A percentile compares a stretch with the other conserved stretches of the same genome.
Evolutionary conservation across 2,329 filamentous ascomycete species (phyloP).

Genomic region (Aspergillus thermomutatus): DNA sequence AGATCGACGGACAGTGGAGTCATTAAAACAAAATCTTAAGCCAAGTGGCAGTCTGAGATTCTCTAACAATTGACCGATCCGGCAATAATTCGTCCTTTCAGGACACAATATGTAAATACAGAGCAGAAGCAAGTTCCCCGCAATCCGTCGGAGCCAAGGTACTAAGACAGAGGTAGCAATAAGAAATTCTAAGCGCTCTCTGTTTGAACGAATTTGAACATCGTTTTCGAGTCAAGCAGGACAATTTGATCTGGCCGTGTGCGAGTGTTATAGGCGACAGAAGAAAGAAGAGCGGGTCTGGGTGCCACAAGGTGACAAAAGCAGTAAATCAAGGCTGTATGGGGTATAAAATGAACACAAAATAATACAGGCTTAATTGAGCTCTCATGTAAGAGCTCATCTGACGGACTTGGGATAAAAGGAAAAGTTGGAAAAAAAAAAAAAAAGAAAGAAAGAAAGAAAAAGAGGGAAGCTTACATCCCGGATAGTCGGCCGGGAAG

Average conservation of each 20-base stretch:
- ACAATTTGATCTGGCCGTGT: background rate
- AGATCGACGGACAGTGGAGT: background rate
- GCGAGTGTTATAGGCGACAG: background rate
- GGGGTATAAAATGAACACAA: background rate
- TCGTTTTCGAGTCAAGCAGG: background rate
- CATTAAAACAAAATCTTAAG: background rate
- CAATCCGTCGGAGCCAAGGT: background rate
- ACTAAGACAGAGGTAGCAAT: background rate
- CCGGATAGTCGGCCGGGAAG: constrained; percentile 14
- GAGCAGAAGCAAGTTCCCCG: background rate
- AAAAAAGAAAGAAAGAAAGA: constrained; percentile 6
- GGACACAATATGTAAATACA: background rate
- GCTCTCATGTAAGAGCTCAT: background rate
- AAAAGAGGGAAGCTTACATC: background rate
- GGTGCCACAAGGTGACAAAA: background rate
- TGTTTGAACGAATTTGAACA: background rate
- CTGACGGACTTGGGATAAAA: background rate
- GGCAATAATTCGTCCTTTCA: background rate
- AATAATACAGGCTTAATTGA: background rate
- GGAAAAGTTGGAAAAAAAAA: background rate
- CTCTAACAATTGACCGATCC: background rate
- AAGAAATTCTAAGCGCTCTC: background rate
- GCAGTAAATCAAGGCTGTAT: constrained; percentile 17
- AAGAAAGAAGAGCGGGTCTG: background rate
- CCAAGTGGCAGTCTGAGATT: background rate